Evolutionary conservation across 352 stramenopile genomes (phyloP).

Genomic region (Aphanomyces astaci): DNA sequence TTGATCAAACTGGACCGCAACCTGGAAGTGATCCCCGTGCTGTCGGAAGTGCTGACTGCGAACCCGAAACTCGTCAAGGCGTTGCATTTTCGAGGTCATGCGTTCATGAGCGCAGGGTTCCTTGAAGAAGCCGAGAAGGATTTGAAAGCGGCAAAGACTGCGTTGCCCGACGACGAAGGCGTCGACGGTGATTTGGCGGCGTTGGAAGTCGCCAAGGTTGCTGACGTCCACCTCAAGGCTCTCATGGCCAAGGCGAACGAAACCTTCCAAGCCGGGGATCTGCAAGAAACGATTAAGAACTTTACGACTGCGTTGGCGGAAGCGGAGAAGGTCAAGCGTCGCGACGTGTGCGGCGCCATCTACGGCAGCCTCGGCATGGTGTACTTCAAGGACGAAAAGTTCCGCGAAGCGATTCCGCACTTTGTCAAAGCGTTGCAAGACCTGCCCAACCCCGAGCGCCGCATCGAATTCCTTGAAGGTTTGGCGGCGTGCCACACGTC

Average conservation of each 20-base stretch:
- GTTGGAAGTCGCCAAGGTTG: slow-evolving; percentile 9
- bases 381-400: slow-evolving; percentile 18
- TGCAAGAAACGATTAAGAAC: slow-evolving; percentile 1
- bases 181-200: slow-evolving; percentile 8
- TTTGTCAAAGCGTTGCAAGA: slow-evolving; percentile 22
- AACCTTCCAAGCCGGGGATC: slow-evolving; percentile 11
- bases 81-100: slow-evolving; percentile 17
- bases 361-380: slow-evolving; percentile 21
- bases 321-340: slow-evolving; percentile 13
- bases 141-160: slow-evolving; percentile 8
- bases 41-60: slow-evolving; percentile 11
- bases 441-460: slow-evolving; percentile 17
- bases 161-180: slow-evolving; percentile 13
- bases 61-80: slow-evolving; percentile 15
- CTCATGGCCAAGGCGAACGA: slow-evolving; percentile 13
- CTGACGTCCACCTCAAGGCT: slow-evolving; percentile 11
- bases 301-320: slow-evolving; percentile 14
- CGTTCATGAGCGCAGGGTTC: slow-evolving; percentile 17
- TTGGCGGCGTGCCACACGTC: slow-evolving; percentile 17
- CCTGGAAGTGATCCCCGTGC: slow-evolving; percentile 17
- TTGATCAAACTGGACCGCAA: slow-evolving; percentile 18
- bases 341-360: slow-evolving; percentile 17
- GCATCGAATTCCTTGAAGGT: slow-evolving; percentile 21
- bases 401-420: slow-evolving; percentile 17
- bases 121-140: slow-evolving; percentile 17